A percentile compares a stretch with the other conserved stretches of the same genome.
phyloP scores from a whole-genome alignment of 2,329 filamentous ascomycete species.

The Cladophialophora yegresii region DNA sequence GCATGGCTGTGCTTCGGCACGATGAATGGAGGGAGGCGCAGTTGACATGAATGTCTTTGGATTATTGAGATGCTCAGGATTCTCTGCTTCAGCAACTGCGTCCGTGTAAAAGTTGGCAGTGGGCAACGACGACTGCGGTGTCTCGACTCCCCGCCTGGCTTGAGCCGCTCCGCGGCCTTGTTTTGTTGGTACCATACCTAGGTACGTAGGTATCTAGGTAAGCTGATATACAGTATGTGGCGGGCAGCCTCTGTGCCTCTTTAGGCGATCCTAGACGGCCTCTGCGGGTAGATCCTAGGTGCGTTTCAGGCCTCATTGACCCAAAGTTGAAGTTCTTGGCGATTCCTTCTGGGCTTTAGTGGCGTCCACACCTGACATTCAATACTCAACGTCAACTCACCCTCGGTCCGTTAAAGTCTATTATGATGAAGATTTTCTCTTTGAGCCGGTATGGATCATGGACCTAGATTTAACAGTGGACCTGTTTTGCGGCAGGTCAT shows the following conservation, averaged over 20 bases:
- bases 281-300: not conserved
- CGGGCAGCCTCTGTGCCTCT: not conserved
- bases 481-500: not conserved
- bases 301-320: not conserved
- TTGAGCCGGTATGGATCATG: not conserved
- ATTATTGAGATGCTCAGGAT: not conserved
- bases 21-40: not conserved
- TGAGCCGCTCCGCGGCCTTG: not conserved
- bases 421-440: not conserved
- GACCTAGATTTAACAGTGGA: not conserved
- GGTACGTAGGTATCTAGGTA: no score
- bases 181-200: not conserved
- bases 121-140: not conserved
- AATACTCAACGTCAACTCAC: not conserved
- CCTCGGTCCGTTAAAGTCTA: not conserved
- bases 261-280: not conserved
- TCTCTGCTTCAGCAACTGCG: not conserved
- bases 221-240: not conserved
- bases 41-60: not conserved
- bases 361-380: not conserved
- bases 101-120: not conserved
- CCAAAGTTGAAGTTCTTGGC: not conserved
- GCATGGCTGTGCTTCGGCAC: not conserved
- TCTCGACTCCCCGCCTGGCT: not conserved
- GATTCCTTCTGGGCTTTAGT: not conserved